Evolutionary conservation across 306 rosid species (phyloP).

Genomic region (Parietaria judaica): DNA sequence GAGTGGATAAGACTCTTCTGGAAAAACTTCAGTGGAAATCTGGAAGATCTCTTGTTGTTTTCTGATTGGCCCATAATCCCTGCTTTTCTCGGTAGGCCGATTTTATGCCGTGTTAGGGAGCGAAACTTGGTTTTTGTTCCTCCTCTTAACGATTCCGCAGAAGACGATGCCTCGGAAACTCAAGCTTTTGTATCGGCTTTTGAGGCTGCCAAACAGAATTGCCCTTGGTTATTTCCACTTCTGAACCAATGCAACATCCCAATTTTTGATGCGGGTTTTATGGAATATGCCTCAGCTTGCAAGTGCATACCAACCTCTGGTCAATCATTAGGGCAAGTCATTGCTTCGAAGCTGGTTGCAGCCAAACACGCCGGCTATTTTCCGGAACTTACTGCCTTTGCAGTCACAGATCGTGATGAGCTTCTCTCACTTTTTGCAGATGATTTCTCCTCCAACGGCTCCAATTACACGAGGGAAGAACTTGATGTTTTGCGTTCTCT

Average conservation of each 20-base stretch:
- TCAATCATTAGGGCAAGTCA: slow-evolving; percentile 64
- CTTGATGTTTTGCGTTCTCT: slow-evolving; percentile 68
- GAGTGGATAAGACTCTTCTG: slow-evolving; percentile 89
- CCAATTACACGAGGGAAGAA: slow-evolving; percentile 54
- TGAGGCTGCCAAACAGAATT: slow-evolving; percentile 42
- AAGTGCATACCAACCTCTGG: slow-evolving; percentile 50
- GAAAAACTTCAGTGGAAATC: slow-evolving; percentile 50
- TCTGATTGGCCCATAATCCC: slow-evolving; percentile 95
- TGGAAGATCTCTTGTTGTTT: slow-evolving; percentile 60
- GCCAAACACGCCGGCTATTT: slow-evolving; percentile 82
- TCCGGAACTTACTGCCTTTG: slow-evolving; percentile 53
- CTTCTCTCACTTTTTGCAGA: slow-evolving; percentile 71
- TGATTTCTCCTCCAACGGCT: slow-evolving; percentile 43
- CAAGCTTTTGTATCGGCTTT: slow-evolving; percentile 55
- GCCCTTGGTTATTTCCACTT: slow-evolving; percentile 77
- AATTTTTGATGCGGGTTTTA: slow-evolving; percentile 60
- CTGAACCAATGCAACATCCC: slow-evolving; percentile 90
- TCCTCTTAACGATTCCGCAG: slow-evolving; percentile 38
- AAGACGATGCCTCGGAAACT: slow-evolving; percentile 32
- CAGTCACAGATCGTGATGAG: slow-evolving; percentile 58
- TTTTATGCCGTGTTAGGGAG: slow-evolving; percentile 84
- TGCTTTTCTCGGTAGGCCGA: slow-evolving; percentile 89
- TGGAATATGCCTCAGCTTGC: slow-evolving; percentile 70
- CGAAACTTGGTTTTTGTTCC: slow-evolving; percentile 75
- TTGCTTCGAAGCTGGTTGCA: slow-evolving; percentile 86